phyloP scores from a whole-genome alignment of 1,284 basidiomycete genomes.

The Cryptococcus wingfieldii region DNA sequence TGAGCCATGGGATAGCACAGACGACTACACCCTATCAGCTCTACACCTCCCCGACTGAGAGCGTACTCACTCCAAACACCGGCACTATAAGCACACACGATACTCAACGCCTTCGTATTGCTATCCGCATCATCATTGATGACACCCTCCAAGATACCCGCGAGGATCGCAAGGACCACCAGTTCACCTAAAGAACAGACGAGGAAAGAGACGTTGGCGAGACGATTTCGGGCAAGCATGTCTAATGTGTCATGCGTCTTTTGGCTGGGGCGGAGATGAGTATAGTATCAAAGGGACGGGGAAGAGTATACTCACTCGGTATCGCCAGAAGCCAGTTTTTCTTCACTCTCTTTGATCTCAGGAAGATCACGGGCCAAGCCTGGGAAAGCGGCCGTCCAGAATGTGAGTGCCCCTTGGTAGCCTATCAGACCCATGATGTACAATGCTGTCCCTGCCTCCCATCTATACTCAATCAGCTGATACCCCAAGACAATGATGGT shows the following conservation, averaged over 20 bases:
- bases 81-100: constrained; percentile 68
- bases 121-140: constrained; percentile 66
- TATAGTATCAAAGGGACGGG: constrained; percentile 52
- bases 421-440: constrained; percentile 78
- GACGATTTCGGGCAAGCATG: constrained; percentile 67
- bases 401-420: constrained; percentile 70
- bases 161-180: constrained; percentile 66
- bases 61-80: constrained; percentile 64
- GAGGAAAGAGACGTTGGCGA: constrained; percentile 73
- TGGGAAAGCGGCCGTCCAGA: constrained; percentile 78
- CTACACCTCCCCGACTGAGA: background rate
- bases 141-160: constrained; percentile 68
- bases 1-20: constrained; percentile 72
- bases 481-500: too few relatives aligned
- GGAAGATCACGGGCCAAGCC: constrained; percentile 73
- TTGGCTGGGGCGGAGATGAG: constrained; percentile 45
- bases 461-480: constrained; percentile 48
- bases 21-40: constrained; percentile 53
- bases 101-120: constrained; percentile 73
- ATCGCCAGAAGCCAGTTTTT: constrained; percentile 59
- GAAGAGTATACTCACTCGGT: constrained; percentile 49
- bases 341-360: constrained; percentile 59
- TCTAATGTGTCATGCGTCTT: constrained; percentile 61
- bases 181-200: constrained; percentile 68
- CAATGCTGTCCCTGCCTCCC: constrained; percentile 69